Evolutionary conservation across 2,329 filamentous ascomycete species (phyloP).

Genomic region (Sarocladium strictum): DNA sequence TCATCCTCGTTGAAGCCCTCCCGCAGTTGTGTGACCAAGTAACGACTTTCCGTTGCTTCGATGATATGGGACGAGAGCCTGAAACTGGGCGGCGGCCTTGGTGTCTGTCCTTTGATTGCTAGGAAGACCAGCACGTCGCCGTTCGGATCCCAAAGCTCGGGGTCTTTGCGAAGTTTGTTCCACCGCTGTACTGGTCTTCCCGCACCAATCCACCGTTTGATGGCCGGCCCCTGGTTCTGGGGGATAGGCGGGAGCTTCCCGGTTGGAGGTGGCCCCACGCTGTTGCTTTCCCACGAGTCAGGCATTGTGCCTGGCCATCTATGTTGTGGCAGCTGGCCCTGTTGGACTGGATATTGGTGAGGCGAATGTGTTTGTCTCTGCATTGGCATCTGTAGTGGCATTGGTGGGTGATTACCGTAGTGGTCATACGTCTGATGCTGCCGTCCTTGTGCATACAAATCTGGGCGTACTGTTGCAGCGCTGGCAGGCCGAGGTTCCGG

Average conservation of each 20-base stretch:
- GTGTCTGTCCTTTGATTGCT: constrained; percentile 32
- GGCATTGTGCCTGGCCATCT: constrained; percentile 11
- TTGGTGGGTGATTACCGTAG: constrained; percentile 12
- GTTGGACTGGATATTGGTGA: constrained; percentile 13
- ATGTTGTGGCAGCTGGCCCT: constrained; percentile 14
- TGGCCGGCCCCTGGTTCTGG: constrained; percentile 26
- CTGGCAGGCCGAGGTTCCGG: constrained; percentile 15
- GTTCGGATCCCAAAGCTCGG: constrained; percentile 55
- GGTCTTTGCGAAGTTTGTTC: constrained; percentile 54
- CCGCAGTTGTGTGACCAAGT: constrained; percentile 46
- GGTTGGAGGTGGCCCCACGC: constrained; percentile 33
- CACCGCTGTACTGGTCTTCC: constrained; percentile 44
- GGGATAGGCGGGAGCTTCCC: constrained; percentile 38
- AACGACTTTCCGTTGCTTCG: constrained; percentile 49
- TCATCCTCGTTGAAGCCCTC: constrained; percentile 44
- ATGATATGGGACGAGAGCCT: constrained; percentile 53
- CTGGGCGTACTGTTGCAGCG: constrained; percentile 16
- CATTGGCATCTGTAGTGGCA: constrained; percentile 11
- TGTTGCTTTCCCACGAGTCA: constrained; percentile 15
- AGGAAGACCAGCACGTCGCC: constrained; percentile 56
- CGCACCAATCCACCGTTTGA: constrained; percentile 48
- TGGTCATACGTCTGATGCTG: constrained; percentile 2
- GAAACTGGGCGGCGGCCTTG: constrained; percentile 39
- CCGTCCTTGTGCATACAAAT: constrained; percentile 12
- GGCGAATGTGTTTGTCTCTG: constrained; percentile 12